A percentile compares a stretch with the other conserved stretches of the same genome.
Conservation (phyloP, 305 asterid species). For the Plantago rigida region DNA sequence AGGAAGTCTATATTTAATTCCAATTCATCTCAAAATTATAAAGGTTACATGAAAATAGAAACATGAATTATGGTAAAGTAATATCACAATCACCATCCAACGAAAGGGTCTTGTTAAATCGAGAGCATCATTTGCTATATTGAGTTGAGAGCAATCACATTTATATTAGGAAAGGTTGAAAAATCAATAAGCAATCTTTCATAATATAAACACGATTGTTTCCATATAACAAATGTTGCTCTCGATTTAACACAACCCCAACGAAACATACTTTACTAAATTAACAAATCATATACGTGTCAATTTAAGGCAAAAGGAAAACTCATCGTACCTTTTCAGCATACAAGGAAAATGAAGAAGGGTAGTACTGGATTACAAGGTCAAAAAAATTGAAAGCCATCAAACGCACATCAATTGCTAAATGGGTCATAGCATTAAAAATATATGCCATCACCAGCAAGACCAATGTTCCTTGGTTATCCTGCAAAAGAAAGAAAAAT, state of each 20-base stretch:
- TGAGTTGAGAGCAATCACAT: no score
- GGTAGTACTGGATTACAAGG: slow-evolving; percentile 67
- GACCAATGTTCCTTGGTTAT: slow-evolving; percentile 61
- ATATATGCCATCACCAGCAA: slow-evolving; percentile 76
- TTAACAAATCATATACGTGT: slow-evolving; percentile 13
- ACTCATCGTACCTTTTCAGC: slow-evolving; percentile 66
- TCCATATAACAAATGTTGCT: no score
- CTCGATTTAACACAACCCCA: no score
- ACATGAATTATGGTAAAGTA: slow-evolving; percentile 1
- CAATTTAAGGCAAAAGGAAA: slow-evolving; percentile 14
- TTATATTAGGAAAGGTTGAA: no score
- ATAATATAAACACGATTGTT: no score
- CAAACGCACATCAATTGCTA: slow-evolving; percentile 74
- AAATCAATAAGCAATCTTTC: no score
- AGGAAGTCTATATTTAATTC: no score
- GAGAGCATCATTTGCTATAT: no score
- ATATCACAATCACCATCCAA: background rate
- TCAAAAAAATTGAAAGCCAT: slow-evolving; percentile 81
- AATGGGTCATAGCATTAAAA: slow-evolving; percentile 79
- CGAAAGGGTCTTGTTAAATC: no score
- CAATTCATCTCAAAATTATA: no score
- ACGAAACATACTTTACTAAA: background rate
- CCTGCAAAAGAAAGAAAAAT: slow-evolving; percentile 45
- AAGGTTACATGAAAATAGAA: slow-evolving; percentile 9
- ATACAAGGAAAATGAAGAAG: slow-evolving; percentile 59